These are phyloP conservation scores for Fraxinus quadrangulata DNA, from an alignment of 257 asterid genomes.

Conservation along the genomic window DNA sequence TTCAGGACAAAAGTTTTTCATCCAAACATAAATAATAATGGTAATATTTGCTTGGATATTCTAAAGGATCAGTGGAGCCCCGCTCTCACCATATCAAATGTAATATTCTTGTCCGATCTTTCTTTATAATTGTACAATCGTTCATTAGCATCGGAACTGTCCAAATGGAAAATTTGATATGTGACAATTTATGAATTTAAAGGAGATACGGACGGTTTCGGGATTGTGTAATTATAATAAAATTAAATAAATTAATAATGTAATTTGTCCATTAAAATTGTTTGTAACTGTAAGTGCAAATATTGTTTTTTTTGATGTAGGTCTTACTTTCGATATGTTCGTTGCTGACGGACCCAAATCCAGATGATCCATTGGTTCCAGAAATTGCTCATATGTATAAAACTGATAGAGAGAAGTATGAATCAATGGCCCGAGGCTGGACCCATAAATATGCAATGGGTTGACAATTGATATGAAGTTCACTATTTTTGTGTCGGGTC, in stretches of 20 bases:
- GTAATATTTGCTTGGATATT: slow-evolving; percentile 80
- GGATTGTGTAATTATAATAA: too few species aligned
- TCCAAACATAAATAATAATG: slow-evolving; percentile 84
- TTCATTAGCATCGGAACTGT: background rate
- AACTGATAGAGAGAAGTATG: slow-evolving; percentile 66
- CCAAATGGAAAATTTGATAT: too few species aligned
- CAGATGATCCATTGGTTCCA: slow-evolving; percentile 89
- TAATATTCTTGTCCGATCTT: slow-evolving; percentile 4
- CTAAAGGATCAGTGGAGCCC: slow-evolving; percentile 97
- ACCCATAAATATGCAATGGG: slow-evolving; percentile 85
- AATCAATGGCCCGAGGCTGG: slow-evolving; percentile 82
- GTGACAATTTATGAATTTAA: too few species aligned
- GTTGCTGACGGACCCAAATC: slow-evolving; percentile 83
- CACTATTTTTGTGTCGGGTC: background rate
- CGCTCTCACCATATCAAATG: slow-evolving; percentile 94
- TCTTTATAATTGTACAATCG: background rate
- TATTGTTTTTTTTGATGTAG: slow-evolving; percentile 28
- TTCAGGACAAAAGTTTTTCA: slow-evolving; percentile 88
- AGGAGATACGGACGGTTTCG: background rate
- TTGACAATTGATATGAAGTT: slow-evolving; percentile 26
- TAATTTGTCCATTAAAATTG: background rate
- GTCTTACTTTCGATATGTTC: slow-evolving; percentile 85
- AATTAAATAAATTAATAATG: too few species aligned
- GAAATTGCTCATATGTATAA: slow-evolving; percentile 84
- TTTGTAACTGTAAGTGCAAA: background rate